Percentiles rank a stretch among this genome's conserved stretches.
Evolutionary conservation across 345 rosid species (phyloP).

Genomic region (Melastoma malabathricum): DNA sequence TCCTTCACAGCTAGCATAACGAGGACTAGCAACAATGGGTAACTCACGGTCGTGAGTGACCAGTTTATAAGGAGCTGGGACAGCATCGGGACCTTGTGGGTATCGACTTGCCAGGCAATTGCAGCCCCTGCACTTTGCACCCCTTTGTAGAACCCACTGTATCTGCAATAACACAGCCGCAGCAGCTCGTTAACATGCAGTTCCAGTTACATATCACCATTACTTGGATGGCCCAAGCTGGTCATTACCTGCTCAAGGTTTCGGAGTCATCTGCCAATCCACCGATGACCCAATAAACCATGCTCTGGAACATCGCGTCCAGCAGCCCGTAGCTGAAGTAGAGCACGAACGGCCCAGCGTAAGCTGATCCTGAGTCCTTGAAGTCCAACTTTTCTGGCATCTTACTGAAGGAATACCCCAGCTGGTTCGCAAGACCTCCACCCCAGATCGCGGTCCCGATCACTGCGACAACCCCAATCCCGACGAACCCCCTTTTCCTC

Average conservation of each 20-base stretch:
- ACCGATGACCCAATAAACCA: constrained; percentile 90
- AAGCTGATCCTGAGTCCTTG: constrained; percentile 43
- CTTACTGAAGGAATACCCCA: constrained; percentile 20
- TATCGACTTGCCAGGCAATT: constrained; percentile 92
- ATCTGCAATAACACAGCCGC: constrained; percentile 20
- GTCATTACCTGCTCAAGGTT: constrained; percentile 58
- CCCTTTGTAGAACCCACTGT: constrained; percentile 85
- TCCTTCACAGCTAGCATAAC: constrained; percentile 63
- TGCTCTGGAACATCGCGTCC: constrained; percentile 82
- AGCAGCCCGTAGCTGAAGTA: constrained; percentile 73
- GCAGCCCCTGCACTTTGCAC: constrained; percentile 96
- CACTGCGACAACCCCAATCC: constrained; percentile 45
- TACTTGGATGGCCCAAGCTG: background rate
- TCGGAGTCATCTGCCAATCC: constrained; percentile 76
- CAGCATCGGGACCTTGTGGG: constrained; percentile 45
- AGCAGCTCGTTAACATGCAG: no score
- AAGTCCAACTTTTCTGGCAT: constrained; percentile 46
- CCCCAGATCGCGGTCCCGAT: constrained; percentile 68
- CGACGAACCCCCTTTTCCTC: constrained; percentile 57
- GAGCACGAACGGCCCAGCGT: constrained; percentile 62
- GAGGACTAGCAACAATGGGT: constrained; percentile 52
- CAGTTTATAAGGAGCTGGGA: constrained; percentile 56
- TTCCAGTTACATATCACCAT: no score
- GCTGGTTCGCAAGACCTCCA: constrained; percentile 72
- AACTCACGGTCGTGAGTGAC: constrained; percentile 72